Conservation (phyloP, 2,329 filamentous ascomycete species). For the Cryphonectria naterciae region DNA sequence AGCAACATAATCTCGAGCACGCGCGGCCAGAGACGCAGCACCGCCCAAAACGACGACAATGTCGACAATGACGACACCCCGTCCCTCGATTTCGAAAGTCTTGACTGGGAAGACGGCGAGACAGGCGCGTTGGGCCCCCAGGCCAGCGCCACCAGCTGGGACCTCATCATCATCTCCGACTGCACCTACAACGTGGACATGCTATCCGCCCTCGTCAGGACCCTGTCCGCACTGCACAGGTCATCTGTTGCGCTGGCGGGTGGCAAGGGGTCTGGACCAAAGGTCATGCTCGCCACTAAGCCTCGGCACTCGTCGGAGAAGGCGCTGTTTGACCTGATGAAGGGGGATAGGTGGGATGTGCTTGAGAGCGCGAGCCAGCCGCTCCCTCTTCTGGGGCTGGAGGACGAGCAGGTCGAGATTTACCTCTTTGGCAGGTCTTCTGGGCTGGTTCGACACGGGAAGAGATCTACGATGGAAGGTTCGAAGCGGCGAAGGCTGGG, state of each 20-base stretch:
- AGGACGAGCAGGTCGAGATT: constrained; percentile 53
- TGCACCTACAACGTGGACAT: constrained; percentile 66
- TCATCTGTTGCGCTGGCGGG: constrained; percentile 27
- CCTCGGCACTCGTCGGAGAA: constrained; percentile 58
- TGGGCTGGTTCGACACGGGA: not conserved
- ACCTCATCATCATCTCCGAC: constrained; percentile 60
- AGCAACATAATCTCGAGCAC: constrained; percentile 49
- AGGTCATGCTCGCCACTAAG: constrained; percentile 59
- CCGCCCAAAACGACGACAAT: not conserved
- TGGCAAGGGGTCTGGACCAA: constrained; percentile 35
- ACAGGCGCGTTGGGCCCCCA: constrained; percentile 48
- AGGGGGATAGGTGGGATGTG: constrained; percentile 49
- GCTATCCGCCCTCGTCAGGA: constrained; percentile 57
- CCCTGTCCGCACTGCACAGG: constrained; percentile 53
- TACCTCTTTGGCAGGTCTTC: constrained; percentile 52
- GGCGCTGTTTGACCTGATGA: constrained; percentile 53
- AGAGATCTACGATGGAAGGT: not conserved
- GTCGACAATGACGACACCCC: not conserved
- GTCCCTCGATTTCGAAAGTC: constrained; percentile 51
- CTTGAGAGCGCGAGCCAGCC: constrained; percentile 47
- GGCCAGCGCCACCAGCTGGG: constrained; percentile 49
- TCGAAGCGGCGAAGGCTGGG: not conserved
- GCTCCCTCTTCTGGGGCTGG: constrained; percentile 50
- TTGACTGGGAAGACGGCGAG: constrained; percentile 60
- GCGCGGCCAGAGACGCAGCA: constrained; percentile 6